These are phyloP conservation scores for Aureoboletus auriporus DNA, from an alignment of 768 basidiomycete species.

Conservation along the genomic window DNA sequence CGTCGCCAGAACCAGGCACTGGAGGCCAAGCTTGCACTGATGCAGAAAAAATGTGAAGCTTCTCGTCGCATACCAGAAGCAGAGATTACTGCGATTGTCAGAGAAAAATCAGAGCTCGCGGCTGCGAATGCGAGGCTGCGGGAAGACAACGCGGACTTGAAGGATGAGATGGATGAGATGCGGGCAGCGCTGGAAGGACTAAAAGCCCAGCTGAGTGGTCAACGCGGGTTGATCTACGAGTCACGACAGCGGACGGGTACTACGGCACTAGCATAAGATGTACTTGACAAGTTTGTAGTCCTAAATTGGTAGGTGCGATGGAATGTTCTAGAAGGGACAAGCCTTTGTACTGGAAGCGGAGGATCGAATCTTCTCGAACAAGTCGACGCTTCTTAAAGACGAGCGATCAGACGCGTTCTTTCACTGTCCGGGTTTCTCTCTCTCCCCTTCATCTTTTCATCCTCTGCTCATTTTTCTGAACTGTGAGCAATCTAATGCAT, in stretches of 20 bases:
- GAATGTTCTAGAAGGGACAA: slow-evolving; percentile 35
- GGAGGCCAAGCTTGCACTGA: slow-evolving; percentile 50
- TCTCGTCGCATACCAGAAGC: slow-evolving; percentile 33
- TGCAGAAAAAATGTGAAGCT: slow-evolving; percentile 40
- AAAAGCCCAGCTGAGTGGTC: slow-evolving; percentile 52
- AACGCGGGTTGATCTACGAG: slow-evolving; percentile 41
- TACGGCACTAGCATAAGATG: background rate
- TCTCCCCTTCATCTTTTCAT: slow-evolving; percentile 11
- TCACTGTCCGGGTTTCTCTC: slow-evolving; percentile 2
- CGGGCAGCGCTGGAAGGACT: slow-evolving; percentile 67
- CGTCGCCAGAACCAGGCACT: slow-evolving; percentile 60
- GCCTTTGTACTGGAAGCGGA: background rate
- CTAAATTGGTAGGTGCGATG: slow-evolving; percentile 26
- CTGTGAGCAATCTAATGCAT: slow-evolving; percentile 8
- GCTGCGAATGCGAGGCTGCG: slow-evolving; percentile 49
- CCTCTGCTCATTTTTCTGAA: slow-evolving; percentile 7
- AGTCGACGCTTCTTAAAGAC: slow-evolving; percentile 35
- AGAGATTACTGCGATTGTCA: slow-evolving; percentile 43
- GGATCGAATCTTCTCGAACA: slow-evolving; percentile 46
- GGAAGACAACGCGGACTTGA: slow-evolving; percentile 54
- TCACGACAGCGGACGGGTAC: slow-evolving; percentile 40
- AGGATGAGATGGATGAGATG: slow-evolving; percentile 61
- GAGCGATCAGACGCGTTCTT: slow-evolving; percentile 16
- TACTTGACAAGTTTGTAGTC: background rate
- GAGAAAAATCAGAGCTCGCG: slow-evolving; percentile 44